These are phyloP conservation scores for Rhytidiadelphus loreus DNA, from an alignment of 225 moss, liverwort and hornwort genomes.

Conservation along the genomic window DNA sequence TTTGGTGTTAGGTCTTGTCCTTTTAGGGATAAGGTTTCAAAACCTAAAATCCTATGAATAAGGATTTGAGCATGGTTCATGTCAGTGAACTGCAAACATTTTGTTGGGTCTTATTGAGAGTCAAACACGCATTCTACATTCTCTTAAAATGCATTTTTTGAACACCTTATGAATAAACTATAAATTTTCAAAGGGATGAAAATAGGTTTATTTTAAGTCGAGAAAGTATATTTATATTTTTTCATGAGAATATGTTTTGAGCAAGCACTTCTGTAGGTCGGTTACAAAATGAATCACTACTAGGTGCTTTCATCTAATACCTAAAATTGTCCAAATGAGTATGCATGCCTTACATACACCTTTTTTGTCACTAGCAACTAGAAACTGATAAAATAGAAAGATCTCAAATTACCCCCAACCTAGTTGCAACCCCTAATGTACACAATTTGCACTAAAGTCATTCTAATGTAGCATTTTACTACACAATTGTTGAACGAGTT, in stretches of 20 bases:
- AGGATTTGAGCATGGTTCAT: no score
- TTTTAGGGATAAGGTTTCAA: no score
- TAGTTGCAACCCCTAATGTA: not conserved
- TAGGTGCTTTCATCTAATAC: not conserved
- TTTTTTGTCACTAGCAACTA: not conserved
- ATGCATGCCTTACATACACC: not conserved
- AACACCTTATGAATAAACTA: not conserved
- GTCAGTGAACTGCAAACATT: no score
- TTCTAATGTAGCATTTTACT: not conserved
- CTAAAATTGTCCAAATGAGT: not conserved
- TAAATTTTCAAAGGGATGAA: not conserved
- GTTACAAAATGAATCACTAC: not conserved
- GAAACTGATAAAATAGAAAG: fast-evolving
- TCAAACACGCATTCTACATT: not conserved
- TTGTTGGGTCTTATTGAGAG: no score
- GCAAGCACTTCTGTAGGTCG: not conserved
- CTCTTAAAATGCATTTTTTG: not conserved
- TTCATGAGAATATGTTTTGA: not conserved
- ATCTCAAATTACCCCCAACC: not conserved
- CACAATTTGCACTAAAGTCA: not conserved
- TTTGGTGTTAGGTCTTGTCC: no score
- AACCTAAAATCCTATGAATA: no score
- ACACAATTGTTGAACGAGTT: not conserved
- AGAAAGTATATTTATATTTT: not conserved
- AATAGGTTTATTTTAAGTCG: not conserved